Conservation (phyloP, 208 protist genomes). For the Acanthamoeba sp. region DNA sequence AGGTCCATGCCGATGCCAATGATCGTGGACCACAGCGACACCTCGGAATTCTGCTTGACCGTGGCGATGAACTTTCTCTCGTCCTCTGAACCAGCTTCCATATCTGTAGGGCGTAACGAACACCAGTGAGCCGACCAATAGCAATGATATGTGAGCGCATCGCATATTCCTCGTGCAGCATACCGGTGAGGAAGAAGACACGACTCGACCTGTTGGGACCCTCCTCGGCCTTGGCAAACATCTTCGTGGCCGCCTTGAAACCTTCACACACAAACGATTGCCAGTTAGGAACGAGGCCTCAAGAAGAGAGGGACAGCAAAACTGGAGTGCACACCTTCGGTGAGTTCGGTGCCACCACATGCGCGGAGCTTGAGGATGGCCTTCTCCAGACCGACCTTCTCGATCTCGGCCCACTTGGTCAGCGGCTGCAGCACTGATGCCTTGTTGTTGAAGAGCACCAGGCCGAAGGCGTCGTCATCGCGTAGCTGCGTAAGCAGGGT, state of each 20-base stretch:
- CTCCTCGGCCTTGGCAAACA: slow-evolving; percentile 47
- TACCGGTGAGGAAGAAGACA: slow-evolving; percentile 64
- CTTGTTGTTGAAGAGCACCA: slow-evolving; percentile 59
- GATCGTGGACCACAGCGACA: slow-evolving; percentile 65
- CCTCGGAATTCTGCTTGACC: slow-evolving; percentile 46
- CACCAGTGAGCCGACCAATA: background rate
- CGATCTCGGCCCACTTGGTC: slow-evolving; percentile 4
- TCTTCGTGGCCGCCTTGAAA: slow-evolving; percentile 36
- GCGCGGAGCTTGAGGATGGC: slow-evolving; percentile 59
- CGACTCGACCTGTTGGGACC: slow-evolving; percentile 45
- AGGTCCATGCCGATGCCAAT: slow-evolving; percentile 65
- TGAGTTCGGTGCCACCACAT: slow-evolving; percentile 40
- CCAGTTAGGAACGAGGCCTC: background rate
- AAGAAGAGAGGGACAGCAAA: background rate
- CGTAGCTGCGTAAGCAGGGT: slow-evolving; percentile 24
- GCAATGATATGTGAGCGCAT: background rate
- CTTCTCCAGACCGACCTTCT: slow-evolving; percentile 35
- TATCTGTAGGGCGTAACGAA: background rate
- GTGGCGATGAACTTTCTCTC: slow-evolving; percentile 35
- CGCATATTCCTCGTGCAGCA: background rate
- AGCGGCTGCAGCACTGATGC: slow-evolving; percentile 48
- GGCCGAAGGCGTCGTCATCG: slow-evolving; percentile 62
- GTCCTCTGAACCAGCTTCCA: slow-evolving; percentile 45
- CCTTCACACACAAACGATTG: background rate
- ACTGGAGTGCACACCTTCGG: background rate